Evolutionary conservation across 495 filamentous ascomycete genomes (phyloP), one percentile per base, ranked within the genome.

Genomic region (Trichocladium antarcticum): DNA sequence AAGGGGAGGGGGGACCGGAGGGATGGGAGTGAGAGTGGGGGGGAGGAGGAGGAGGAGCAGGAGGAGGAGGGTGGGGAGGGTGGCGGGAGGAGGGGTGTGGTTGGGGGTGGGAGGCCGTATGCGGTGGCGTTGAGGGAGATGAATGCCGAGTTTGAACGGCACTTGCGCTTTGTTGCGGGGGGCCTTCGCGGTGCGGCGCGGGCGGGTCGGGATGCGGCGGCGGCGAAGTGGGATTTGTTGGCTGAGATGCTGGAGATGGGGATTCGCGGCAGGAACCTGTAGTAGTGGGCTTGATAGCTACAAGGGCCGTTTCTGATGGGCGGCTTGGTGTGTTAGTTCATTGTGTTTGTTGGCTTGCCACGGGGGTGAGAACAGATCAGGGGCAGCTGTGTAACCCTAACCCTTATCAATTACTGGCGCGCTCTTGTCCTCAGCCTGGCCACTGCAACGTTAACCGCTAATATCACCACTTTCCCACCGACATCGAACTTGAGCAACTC

Each of bases 241-340:
- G 78, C 74, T 9, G 76, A 81, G 61, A 78, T 75, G 63, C 55
- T 82, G 28, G 77, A 80, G 62, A 63, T 61, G 40, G 75, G 74
- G 3, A 62, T 76, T 42, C 48, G 44, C 15, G 53, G 47, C 3
- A 11, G 12, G 5, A n/a, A n/a, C n/a, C n/a, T n/a, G n/a, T n/a
- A n/a, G 31, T 32, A 6, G 7, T 11, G 7, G 10, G 7, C 10
- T 32, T 32, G 7, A 10, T 14, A 32, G 31, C 7, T 32, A 32
- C 3, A 10, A 5, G 5, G 5, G 27, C 27, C 27, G 27, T 29
- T 10, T 29, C 27, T 5, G 27, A 29, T n/a, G n/a, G n/a, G n/a
- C n/a, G n/a, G n/a, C n/a, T n/a, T n/a, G n/a, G 27, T 29, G 5
- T 29, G 5, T 5, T 29, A 10, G 5, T 29, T 29, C 27, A 5